phyloP scores from a whole-genome alignment of 1,284 basidiomycete species.

The Tylopilus sp. region DNA sequence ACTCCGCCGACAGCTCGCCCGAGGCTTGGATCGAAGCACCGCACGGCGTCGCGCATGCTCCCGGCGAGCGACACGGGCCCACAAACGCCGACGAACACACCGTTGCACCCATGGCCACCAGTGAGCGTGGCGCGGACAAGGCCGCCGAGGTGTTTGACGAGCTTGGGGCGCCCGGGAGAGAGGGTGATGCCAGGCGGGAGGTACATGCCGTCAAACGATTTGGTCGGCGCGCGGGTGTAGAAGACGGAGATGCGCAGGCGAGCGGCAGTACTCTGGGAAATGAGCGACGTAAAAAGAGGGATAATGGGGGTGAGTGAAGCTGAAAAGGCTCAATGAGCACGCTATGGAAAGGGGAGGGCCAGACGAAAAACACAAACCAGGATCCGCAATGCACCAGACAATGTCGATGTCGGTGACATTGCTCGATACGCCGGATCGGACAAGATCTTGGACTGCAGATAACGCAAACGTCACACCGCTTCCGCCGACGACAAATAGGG shows the following conservation, averaged over 20 bases:
- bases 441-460: constrained; percentile 58
- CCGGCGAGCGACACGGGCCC: constrained; percentile 57
- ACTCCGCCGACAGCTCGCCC: constrained; percentile 63
- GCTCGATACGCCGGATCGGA: constrained; percentile 44
- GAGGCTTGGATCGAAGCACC: constrained; percentile 43
- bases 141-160: constrained; percentile 44
- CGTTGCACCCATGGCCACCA: constrained; percentile 38
- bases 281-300: constrained; percentile 49
- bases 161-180: constrained; percentile 47
- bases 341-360: neutral
- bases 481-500: constrained; percentile 65
- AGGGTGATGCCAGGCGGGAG: constrained; percentile 47
- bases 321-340: constrained; percentile 15
- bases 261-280: constrained; percentile 44
- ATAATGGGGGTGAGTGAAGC: constrained; percentile 53
- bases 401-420: constrained; percentile 58
- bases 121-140: constrained; percentile 45
- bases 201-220: constrained; percentile 32
- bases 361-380: constrained; percentile 36
- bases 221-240: constrained; percentile 55
- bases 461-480: constrained; percentile 71
- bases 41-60: constrained; percentile 50
- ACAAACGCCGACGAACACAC: constrained; percentile 64
- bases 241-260: constrained; percentile 52
- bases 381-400: constrained; percentile 63